Base-by-base conservation (phyloP, 805 yeast species). In the Blastobotrys terrestris region DNA sequence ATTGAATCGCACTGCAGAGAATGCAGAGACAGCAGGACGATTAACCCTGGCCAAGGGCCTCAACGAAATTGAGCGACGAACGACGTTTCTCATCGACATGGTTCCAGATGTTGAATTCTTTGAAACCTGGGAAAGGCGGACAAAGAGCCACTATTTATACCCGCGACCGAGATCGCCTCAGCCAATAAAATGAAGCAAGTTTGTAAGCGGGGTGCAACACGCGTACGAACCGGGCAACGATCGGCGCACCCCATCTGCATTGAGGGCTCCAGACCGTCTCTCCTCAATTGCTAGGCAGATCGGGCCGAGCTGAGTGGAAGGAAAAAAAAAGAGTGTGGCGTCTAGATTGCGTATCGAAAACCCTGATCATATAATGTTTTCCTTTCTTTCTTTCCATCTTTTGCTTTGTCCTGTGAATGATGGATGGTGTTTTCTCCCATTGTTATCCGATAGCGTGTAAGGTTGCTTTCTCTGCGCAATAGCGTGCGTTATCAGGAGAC, bases 1-100 rank as follows among this genome's bases (percentile, higher is more conserved):
- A 22, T 52, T 52, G 48, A 52, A 48, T 13, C 52, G 46, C 11
- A 19, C 46, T 14, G 49, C 41, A 42, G 49, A 40, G 21, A 21
- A 14, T 13, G 31, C 46, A 42, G 49, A 40, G 21, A 21, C 3
- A 4, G 31, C 46, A 18, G 21, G 46, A 14, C 46, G 46, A 5
- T 21, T 19, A 44, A 26, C 35, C 11, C 35, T 5, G 5, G 35
- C 35, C 35, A 26, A 26, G 5, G 35, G 35, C 11, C 35, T 26
- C 35, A 26, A 11, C 8, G 35, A 26, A 26, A 26, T 26, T 26
- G 35, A 26, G 35, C 35, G 35, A 26, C 35, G 35, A 26, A 26
- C 35, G 35, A 26, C 11, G 11, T 26, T 26, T 26, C 35, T 26
- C 35, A 26, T 26, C 8, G 35, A 26, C 35, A 26, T 26, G n/a